phyloP scores from a whole-genome alignment of 345 rosid species.

The Kandelia obovata region DNA sequence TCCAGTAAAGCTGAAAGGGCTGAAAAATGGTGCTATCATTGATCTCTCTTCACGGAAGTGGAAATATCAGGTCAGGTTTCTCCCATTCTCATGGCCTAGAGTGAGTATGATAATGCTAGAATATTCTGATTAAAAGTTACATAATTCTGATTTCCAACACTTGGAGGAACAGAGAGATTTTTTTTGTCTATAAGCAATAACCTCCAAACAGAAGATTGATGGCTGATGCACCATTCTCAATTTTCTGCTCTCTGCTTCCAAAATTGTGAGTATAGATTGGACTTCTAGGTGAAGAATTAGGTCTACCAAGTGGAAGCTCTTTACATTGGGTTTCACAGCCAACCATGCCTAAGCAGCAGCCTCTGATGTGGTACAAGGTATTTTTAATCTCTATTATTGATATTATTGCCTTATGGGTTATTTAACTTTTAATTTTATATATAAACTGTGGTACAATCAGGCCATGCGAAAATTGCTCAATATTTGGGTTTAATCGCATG shows the following conservation, averaged over 20 bases:
- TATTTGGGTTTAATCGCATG: no score
- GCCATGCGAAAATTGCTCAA: neutral
- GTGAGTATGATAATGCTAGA: neutral
- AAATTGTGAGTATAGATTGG: constrained; percentile 49
- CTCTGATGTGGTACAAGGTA: constrained; percentile 96
- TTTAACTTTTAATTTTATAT: neutral
- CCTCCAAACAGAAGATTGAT: constrained; percentile 1
- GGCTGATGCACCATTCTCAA: neutral
- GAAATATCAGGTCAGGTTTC: constrained; percentile 76
- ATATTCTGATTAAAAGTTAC: neutral
- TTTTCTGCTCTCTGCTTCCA: constrained; percentile 4
- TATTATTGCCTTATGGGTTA: neutral
- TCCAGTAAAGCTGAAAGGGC: constrained; percentile 70
- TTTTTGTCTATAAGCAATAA: neutral
- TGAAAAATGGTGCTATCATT: constrained; percentile 43
- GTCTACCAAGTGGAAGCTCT: constrained; percentile 59
- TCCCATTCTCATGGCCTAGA: neutral
- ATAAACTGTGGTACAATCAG: neutral
- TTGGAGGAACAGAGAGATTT: no score
- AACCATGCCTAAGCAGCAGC: constrained; percentile 65
- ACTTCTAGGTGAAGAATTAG: constrained; percentile 81
- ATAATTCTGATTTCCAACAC: neutral
- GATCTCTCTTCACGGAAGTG: constrained; percentile 73
- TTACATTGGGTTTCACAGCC: constrained; percentile 65
- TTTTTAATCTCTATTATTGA: neutral